Conservation (phyloP, 495 filamentous ascomycete species). For the Tuber microsphaerosporum region DNA sequence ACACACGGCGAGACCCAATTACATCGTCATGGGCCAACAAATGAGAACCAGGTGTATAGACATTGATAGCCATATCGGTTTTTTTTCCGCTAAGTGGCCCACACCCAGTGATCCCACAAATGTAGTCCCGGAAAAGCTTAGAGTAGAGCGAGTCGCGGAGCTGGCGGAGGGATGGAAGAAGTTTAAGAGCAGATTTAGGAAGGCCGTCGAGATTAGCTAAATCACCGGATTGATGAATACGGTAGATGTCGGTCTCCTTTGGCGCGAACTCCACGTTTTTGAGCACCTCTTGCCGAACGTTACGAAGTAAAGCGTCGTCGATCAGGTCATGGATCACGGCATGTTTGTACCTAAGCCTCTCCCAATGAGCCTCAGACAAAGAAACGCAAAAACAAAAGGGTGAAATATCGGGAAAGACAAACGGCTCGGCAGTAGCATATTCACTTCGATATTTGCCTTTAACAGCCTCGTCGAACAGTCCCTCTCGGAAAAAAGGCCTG, state of each 20-base stretch:
- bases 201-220: constrained; percentile 93
- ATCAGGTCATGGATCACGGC: constrained; percentile 77
- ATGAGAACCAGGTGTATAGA: constrained; percentile 94
- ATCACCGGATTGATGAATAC: constrained; percentile 97
- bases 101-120: constrained; percentile 74
- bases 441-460: constrained; percentile 59
- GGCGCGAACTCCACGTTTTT: constrained; percentile 86
- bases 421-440: constrained; percentile 69
- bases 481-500: constrained; percentile 57
- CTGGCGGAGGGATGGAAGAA: constrained; percentile 74
- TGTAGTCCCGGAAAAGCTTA: constrained; percentile 74
- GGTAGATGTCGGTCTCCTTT: constrained; percentile 99
- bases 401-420: background rate
- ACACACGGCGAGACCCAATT: constrained; percentile 84
- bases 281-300: constrained; percentile 82
- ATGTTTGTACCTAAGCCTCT: constrained; percentile 64
- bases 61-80: constrained; percentile 99
- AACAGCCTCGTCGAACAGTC: constrained; percentile 63
- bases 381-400: background rate
- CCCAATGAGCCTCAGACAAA: constrained; percentile 18
- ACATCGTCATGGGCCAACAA: constrained; percentile 97
- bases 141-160: constrained; percentile 93
- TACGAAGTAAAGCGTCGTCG: constrained; percentile 67
- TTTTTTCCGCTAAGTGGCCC: constrained; percentile 84
- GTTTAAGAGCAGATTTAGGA: constrained; percentile 69